Base-by-base conservation (phyloP, 1,284 basidiomycete species). In the Malassezia psittaci region DNA sequence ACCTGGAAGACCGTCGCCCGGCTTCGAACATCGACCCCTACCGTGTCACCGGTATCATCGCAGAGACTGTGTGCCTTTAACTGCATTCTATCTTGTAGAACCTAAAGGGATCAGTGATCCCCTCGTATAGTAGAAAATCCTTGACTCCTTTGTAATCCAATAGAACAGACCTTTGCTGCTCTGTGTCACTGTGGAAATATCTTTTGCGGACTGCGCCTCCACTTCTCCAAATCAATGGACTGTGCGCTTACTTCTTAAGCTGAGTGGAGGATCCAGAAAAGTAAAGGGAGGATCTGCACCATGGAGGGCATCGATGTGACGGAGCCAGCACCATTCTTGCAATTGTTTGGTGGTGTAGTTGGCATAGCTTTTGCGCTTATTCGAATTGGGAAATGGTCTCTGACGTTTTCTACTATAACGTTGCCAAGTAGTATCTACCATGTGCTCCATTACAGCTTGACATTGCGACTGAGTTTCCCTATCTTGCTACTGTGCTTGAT, bases 11-110 rank as follows among this genome's bases (percentile, higher is more conserved):
- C 61, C 59, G 69, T 29, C 66, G 69, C 33, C 70, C 70, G 38
- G 93, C 93, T 51, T 96, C 90, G 75, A 98, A 98, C 82, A 88
- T 96, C 68, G 90, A 90, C 87, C 79, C 67, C 81, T 80, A 62
- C 57, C 63, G 61, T 47, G 62, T 67, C 47, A 71, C 63, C 37
- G 67, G 65, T 54, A 94, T 93, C 77, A 86, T 96, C 65, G 87
- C 91, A 61, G 88, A 94, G 81, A 96, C 93, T 51, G 55, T 52
- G 8, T 57, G 50, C 34, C 55, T 57, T 33, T 35, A 34, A 47
- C 6, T 29, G 24, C 24, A 29, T 29, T 29, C 24, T 3, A 29
- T 29, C 24, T 3, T 29, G 24, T 29, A 29, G 24, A 29, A 29
- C 24, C 7, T 7, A 3, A 7, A 7, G 24, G 7, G 7, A 4